A percentile compares a stretch with the other conserved stretches of the same genome.
Conservation (phyloP, 192 early-diverging fungal species). For the Coemansia sp. region DNA sequence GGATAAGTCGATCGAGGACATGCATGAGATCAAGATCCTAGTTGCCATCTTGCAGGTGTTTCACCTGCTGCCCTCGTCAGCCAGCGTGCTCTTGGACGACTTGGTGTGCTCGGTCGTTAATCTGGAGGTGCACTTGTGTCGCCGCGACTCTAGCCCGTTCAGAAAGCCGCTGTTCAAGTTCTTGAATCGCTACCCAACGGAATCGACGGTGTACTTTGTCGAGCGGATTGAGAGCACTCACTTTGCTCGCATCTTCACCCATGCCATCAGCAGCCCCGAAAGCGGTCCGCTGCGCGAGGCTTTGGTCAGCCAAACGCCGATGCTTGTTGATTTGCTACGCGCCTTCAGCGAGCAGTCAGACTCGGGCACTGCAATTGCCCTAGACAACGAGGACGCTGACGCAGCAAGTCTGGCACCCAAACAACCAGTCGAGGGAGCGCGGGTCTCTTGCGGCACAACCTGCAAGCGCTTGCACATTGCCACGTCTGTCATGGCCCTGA, state of each 20-base stretch:
- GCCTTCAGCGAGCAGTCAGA: slow-evolving; percentile 9
- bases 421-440: neutral
- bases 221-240: slow-evolving; percentile 61
- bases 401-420: neutral
- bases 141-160: slow-evolving; percentile 91
- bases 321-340: slow-evolving; percentile 53
- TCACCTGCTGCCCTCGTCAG: slow-evolving; percentile 84
- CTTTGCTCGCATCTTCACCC: slow-evolving; percentile 65
- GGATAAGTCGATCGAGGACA: slow-evolving; percentile 79
- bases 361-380: slow-evolving; percentile 7
- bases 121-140: slow-evolving; percentile 76
- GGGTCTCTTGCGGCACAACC: neutral
- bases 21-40: slow-evolving; percentile 91
- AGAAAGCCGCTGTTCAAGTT: slow-evolving; percentile 84
- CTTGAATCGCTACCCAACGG: slow-evolving; percentile 82
- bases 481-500: slow-evolving; percentile 20
- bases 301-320: slow-evolving; percentile 57
- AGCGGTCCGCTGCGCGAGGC: slow-evolving; percentile 60
- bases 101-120: slow-evolving; percentile 83
- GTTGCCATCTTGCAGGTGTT: slow-evolving; percentile 94
- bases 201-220: slow-evolving; percentile 83
- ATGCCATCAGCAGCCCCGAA: slow-evolving; percentile 34
- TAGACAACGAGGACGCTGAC: slow-evolving; percentile 21
- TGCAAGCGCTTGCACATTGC: slow-evolving; percentile 33
- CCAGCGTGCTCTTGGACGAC: slow-evolving; percentile 89